These are phyloP conservation scores for Fusarium virguliforme DNA, from an alignment of 2,329 filamentous ascomycete species.

Conservation along the genomic window DNA sequence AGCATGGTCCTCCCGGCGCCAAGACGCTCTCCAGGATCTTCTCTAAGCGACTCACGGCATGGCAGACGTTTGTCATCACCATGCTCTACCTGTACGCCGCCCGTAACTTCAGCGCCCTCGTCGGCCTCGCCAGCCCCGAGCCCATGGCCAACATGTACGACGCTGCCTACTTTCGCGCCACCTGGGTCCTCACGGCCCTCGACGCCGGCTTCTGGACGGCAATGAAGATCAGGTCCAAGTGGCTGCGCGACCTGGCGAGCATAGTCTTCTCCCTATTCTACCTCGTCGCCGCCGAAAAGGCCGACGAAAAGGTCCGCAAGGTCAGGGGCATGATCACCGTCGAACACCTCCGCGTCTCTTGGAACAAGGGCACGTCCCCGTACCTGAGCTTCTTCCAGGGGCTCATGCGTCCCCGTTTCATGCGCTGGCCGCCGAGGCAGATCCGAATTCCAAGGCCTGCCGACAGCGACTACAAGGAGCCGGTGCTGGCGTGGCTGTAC, in stretches of 20 bases:
- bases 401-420: conserved; percentile 83
- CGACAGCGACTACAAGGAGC: conserved; percentile 86
- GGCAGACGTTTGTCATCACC: conserved; percentile 90
- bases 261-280: conserved; percentile 92
- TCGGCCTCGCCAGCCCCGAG: conserved; percentile 92
- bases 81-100: conserved; percentile 92
- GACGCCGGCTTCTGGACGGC: conserved; percentile 99
- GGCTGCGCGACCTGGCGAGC: conserved; percentile 86
- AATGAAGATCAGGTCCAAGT: conserved; percentile 87
- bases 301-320: conserved; percentile 96
- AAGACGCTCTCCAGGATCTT: conserved; percentile 80
- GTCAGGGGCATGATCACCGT: conserved; percentile 89
- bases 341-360: conserved; percentile 91
- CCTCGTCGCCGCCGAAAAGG: conserved; percentile 90
- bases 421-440: conserved; percentile 84
- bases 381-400: conserved; percentile 83
- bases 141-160: conserved; percentile 96
- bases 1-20: conserved; percentile 87
- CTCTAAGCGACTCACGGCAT: conserved; percentile 81
- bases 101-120: conserved; percentile 93
- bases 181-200: conserved; percentile 94
- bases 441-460: conserved; percentile 87
- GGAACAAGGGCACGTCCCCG: conserved; percentile 94
- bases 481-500: conserved; percentile 91
- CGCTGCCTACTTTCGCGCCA: conserved; percentile 92